A percentile compares a stretch with the other conserved stretches of the same genome.
These are phyloP conservation scores for Penstemon newberryi DNA, from an alignment of 257 asterid species.

Conservation along the genomic window DNA sequence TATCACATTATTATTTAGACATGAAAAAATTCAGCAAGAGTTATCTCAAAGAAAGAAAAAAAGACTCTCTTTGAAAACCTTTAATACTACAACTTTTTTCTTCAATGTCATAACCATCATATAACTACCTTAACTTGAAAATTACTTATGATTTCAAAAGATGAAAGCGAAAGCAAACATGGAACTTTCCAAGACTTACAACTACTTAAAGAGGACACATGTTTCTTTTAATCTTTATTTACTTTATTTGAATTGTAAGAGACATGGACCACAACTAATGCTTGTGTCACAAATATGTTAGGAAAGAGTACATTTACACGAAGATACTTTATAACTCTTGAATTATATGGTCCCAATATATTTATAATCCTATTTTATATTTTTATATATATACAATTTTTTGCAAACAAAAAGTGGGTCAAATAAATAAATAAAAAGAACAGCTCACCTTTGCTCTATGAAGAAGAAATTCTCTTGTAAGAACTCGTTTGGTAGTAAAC, in stretches of 20 bases:
- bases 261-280: slow-evolving; percentile 1
- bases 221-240: slow-evolving; percentile 13
- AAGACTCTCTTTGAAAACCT: too few relatives aligned
- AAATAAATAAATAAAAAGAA: neutral
- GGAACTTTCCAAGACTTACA: slow-evolving; percentile 22
- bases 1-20: too few relatives aligned
- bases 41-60: too few relatives aligned
- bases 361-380: neutral
- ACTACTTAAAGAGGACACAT: slow-evolving; percentile 6
- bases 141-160: slow-evolving; percentile 4
- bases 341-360: slow-evolving; percentile 1
- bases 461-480: neutral
- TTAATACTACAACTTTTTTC: neutral
- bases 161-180: slow-evolving; percentile 27
- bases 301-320: neutral
- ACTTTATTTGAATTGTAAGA: slow-evolving; percentile 3
- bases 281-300: neutral
- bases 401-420: neutral
- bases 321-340: neutral
- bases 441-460: neutral
- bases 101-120: neutral
- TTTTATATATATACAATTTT: neutral
- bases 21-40: too few relatives aligned
- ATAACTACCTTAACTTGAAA: neutral
- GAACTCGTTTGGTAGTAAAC: too few relatives aligned